Percentiles rank a stretch among this genome's conserved stretches.
phyloP scores from a whole-genome alignment of 108 stramenopile genomes.

The Fragilaria radians region DNA sequence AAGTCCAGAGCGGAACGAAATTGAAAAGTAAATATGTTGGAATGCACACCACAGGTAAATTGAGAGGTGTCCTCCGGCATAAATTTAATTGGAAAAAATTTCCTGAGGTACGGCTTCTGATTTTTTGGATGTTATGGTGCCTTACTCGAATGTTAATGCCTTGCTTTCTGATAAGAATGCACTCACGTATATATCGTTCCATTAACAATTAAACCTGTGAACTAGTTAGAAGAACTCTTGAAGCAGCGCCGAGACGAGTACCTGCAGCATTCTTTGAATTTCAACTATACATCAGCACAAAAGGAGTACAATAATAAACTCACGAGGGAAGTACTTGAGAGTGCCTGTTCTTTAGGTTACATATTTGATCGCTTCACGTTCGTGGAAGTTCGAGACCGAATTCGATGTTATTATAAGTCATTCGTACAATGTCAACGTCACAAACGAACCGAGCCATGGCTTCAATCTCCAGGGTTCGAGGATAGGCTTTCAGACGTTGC shows the following conservation, averaged over 20 bases:
- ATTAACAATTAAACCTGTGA: too few relatives aligned
- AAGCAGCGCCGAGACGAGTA: slow-evolving; percentile 40
- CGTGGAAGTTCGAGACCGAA: slow-evolving; percentile 48
- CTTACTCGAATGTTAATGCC: too few relatives aligned
- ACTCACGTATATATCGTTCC: too few relatives aligned
- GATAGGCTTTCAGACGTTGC: too few relatives aligned
- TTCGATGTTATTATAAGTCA: slow-evolving; percentile 65
- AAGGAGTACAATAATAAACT: slow-evolving; percentile 77
- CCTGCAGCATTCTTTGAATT: slow-evolving; percentile 42
- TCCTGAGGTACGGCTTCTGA: slow-evolving; percentile 54
- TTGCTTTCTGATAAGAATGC: too few relatives aligned
- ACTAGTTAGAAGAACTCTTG: slow-evolving; percentile 39
- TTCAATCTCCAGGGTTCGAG: too few relatives aligned
- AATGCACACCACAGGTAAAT: not conserved
- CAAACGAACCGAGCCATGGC: too few relatives aligned
- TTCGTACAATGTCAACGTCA: slow-evolving; percentile 50
- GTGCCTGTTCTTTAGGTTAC: slow-evolving; percentile 61
- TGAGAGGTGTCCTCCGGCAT: slow-evolving; percentile 8
- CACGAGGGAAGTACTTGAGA: slow-evolving; percentile 64
- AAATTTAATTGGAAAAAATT: slow-evolving; percentile 81
- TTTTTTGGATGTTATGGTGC: slow-evolving; percentile 1
- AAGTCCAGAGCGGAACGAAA: too few relatives aligned
- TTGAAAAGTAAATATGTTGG: not conserved
- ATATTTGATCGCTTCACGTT: slow-evolving; percentile 71
- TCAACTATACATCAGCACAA: slow-evolving; percentile 79